Percentiles rank a stretch among this genome's conserved stretches.
These are phyloP conservation scores for Brettanomyces anomalus DNA, from an alignment of 805 yeast genomes.

Conservation along the genomic window DNA sequence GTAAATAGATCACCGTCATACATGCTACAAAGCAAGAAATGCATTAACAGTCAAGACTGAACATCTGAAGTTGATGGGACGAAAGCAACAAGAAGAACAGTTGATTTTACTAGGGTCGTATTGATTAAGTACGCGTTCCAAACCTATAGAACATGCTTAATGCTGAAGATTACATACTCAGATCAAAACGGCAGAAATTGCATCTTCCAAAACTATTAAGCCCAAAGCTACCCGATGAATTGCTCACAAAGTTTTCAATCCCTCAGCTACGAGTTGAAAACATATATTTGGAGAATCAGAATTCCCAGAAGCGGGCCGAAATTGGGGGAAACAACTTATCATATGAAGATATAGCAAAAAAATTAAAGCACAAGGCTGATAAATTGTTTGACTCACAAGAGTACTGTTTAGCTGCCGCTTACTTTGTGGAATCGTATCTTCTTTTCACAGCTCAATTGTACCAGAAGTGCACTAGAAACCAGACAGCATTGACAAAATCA, in stretches of 20 bases:
- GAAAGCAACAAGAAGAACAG: too few relatives aligned
- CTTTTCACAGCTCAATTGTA: constrained; percentile 18
- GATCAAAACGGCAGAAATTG: not conserved
- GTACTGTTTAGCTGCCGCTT: constrained; percentile 11
- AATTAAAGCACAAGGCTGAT: constrained; percentile 13
- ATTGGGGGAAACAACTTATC: not conserved
- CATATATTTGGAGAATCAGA: constrained; percentile 1
- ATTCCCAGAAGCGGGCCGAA: constrained; percentile 1
- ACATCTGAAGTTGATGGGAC: too few relatives aligned
- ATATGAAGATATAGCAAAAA: constrained; percentile 6
- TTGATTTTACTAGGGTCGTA: too few relatives aligned
- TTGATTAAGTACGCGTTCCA: too few relatives aligned
- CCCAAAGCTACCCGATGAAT: constrained; percentile 9
- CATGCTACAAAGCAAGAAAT: too few relatives aligned
- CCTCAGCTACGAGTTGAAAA: constrained; percentile 14
- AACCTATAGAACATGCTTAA: constrained; percentile 1
- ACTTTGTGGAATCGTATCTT: constrained; percentile 18
- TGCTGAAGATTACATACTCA: not conserved
- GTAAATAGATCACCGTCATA: too few relatives aligned
- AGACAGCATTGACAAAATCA: not conserved
- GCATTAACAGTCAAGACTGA: too few relatives aligned
- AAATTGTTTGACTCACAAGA: constrained; percentile 8
- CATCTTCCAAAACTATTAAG: constrained; percentile 14
- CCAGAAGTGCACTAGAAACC: constrained; percentile 10
- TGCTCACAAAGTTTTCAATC: constrained; percentile 9